Conservation (phyloP, 305 asterid species). For the Rubia occidens region DNA sequence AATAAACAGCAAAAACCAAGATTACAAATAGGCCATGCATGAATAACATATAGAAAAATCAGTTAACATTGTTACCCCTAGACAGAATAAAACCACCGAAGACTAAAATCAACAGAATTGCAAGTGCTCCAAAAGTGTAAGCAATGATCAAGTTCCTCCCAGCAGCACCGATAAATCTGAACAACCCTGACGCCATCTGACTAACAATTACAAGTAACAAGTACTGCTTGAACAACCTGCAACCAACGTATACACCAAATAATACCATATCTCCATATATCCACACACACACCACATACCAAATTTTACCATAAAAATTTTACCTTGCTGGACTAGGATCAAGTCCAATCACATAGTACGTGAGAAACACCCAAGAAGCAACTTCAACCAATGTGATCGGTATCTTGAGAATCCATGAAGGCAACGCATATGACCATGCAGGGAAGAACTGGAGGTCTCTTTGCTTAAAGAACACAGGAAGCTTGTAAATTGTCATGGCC, state of each 20-base stretch:
- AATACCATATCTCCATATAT: constrained; percentile 8
- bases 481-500: constrained; percentile 50
- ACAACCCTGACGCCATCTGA: constrained; percentile 77
- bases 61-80: constrained; percentile 39
- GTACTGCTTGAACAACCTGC: constrained; percentile 67
- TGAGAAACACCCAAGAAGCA: constrained; percentile 35
- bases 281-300: not conserved
- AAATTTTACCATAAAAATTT: not conserved
- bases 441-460: constrained; percentile 60
- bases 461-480: constrained; percentile 63
- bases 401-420: constrained; percentile 48
- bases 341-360: constrained; percentile 48
- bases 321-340: constrained; percentile 14
- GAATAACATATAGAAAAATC: not conserved
- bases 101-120: constrained; percentile 51
- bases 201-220: constrained; percentile 47
- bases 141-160: constrained; percentile 84
- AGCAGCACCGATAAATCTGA: constrained; percentile 65
- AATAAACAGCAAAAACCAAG: constrained; percentile 4
- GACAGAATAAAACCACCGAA: constrained; percentile 86
- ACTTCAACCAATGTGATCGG: constrained; percentile 44
- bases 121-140: constrained; percentile 75
- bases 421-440: constrained; percentile 55
- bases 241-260: not conserved
- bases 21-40: not conserved